phyloP scores from a whole-genome alignment of 1,284 basidiomycete species.

The Ceraceosorus bombacis region DNA sequence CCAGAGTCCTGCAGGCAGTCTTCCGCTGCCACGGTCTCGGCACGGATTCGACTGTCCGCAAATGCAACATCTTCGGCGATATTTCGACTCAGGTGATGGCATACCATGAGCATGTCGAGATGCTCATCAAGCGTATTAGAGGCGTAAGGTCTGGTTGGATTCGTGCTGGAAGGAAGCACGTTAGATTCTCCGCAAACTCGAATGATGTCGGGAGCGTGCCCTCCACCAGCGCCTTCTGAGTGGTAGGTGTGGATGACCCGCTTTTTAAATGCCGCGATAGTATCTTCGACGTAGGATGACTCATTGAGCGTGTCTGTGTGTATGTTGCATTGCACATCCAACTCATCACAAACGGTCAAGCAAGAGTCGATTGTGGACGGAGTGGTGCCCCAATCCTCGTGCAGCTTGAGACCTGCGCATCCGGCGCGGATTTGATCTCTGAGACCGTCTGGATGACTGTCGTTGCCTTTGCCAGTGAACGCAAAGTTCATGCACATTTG shows the following conservation, averaged over 20 bases:
- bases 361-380: constrained; percentile 71
- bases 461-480: constrained; percentile 74
- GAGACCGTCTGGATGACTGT: constrained; percentile 63
- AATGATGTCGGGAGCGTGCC: constrained; percentile 97
- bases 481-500: constrained; percentile 82
- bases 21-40: constrained; percentile 93
- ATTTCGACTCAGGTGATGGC: constrained; percentile 46
- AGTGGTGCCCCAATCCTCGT: constrained; percentile 97
- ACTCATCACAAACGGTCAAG: constrained; percentile 76
- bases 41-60: constrained; percentile 92
- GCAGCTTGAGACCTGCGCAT: constrained; percentile 83
- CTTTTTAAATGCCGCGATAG: constrained; percentile 79
- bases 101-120: constrained; percentile 94
- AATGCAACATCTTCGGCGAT: constrained; percentile 84
- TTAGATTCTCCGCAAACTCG: constrained; percentile 82
- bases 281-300: constrained; percentile 88
- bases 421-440: constrained; percentile 81
- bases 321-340: constrained; percentile 95
- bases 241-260: constrained; percentile 79
- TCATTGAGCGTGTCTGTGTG: constrained; percentile 96
- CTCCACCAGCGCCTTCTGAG: constrained; percentile 56
- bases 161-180: constrained; percentile 94
- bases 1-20: constrained; percentile 91
- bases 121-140: constrained; percentile 94
- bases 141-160: constrained; percentile 87